Conservation (phyloP, 768 basidiomycete species). For the Rhodocollybia butyracea region DNA sequence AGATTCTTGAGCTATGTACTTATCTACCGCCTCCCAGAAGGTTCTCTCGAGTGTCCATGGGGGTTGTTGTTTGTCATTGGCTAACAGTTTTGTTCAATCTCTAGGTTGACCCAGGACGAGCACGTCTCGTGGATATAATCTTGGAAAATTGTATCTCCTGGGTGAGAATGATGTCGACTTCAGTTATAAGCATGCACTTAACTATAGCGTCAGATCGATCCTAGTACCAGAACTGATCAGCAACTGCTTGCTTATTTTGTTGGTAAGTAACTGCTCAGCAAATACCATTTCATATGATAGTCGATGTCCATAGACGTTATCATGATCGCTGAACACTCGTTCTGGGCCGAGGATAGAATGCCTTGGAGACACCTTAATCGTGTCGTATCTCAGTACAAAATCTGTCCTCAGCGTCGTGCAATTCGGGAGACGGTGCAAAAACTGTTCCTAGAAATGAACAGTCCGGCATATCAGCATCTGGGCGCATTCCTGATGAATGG, state of each 20-base stretch:
- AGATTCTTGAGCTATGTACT: too few species aligned
- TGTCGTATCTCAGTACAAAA: neutral
- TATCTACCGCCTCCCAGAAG: too few species aligned
- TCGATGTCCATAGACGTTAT: neutral
- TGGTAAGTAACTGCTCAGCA: neutral
- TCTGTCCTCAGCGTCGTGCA: neutral
- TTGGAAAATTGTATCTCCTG: neutral
- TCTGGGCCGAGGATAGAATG: neutral
- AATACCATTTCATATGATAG: neutral
- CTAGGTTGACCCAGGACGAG: neutral
- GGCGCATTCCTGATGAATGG: neutral
- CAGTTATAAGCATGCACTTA: neutral
- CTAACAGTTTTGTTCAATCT: neutral
- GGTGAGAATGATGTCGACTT: neutral
- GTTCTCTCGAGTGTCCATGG: too few species aligned
- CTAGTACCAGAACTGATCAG: neutral
- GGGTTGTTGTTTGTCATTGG: neutral
- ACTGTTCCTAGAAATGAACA: neutral
- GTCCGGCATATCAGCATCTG: neutral
- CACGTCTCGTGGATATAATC: neutral
- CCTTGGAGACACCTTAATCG: neutral
- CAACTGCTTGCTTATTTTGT: neutral
- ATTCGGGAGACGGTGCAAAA: neutral
- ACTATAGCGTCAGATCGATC: neutral
- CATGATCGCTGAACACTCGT: conserved; percentile 1